Evolutionary conservation across 768 basidiomycete genomes (phyloP), one percentile per base, ranked within the genome.

Genomic region (Leucogyrophana mollusca): DNA sequence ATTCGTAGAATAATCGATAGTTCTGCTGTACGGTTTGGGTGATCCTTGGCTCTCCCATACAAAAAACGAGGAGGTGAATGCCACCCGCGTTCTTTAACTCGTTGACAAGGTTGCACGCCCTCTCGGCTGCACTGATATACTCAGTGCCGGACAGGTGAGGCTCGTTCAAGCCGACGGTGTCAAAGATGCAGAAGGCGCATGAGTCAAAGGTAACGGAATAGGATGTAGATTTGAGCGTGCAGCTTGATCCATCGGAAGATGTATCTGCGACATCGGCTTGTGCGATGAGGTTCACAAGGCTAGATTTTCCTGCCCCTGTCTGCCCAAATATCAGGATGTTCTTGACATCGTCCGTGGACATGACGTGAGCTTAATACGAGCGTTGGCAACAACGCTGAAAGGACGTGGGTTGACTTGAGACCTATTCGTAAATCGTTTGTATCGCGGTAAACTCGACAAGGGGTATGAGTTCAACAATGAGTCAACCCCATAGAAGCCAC

Each of bases 1-100:
- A 67, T 11, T 68, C 64, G 18, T 58, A 40, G 52, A 71, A 69
- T 22, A 66, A 51, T 10, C 32, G 35, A 45, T 68, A 71, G 41
- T 67, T 66, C 4, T 56, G 57, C 39, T 54, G 52, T 51, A 51
- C 59, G 22, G 50, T 59, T 6, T 34, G 36, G 8, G 56, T 69
- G 47, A 66, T 59, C 52, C 66, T 59, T n/a, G n/a, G 27, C 27
- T 13, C 27, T 30, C 7, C 27, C 6, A 30, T 13, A 13, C 27
- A 30, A 13, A 30, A 30, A 30, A 30, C n/a, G n/a, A n/a, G 50
- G 23, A 56, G 53, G 16, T 56, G 46, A 24, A 56, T 34, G 8
- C 54, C 55, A 13, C 27, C 27, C 13, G 35, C 27, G 6, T 7
- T 30, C 27, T 30, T 30, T 30, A 30, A 30, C 7, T 6, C 6